phyloP scores from a whole-genome alignment of 306 rosid genomes.

The Clitoria ternatea region DNA sequence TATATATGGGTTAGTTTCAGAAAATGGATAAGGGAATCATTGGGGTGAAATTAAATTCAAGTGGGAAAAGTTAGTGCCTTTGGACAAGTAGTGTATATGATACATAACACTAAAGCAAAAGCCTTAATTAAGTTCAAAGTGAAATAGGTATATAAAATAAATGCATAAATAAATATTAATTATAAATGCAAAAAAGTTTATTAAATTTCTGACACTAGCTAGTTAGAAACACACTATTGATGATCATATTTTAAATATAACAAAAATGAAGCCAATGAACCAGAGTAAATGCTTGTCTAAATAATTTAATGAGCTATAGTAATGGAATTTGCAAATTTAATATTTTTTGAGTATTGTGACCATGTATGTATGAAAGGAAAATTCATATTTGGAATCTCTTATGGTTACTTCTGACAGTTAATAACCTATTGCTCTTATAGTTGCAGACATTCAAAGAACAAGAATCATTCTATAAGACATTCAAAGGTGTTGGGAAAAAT shows the following conservation, averaged over 20 bases:
- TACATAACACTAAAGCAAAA: background rate
- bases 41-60: slow-evolving; percentile 22
- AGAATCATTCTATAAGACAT: too few species aligned
- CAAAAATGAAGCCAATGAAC: background rate
- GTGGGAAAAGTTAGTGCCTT: slow-evolving; percentile 43
- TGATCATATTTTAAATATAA: background rate
- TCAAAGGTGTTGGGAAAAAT: too few species aligned
- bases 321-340: background rate
- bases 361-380: background rate
- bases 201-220: background rate
- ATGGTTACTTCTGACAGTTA: background rate
- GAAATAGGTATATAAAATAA: background rate
- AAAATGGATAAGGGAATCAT: slow-evolving; percentile 62
- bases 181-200: background rate
- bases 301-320: too few species aligned
- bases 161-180: background rate
- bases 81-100: slow-evolving; percentile 27
- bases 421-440: background rate
- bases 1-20: slow-evolving; percentile 10
- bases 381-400: background rate
- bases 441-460: too few species aligned
- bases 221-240: background rate
- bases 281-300: background rate
- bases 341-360: background rate
- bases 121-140: background rate